Evolutionary conservation across 2,329 filamentous ascomycete genomes (phyloP), one percentile per base, ranked within the genome.

Genomic region (Fusarium sp.): DNA sequence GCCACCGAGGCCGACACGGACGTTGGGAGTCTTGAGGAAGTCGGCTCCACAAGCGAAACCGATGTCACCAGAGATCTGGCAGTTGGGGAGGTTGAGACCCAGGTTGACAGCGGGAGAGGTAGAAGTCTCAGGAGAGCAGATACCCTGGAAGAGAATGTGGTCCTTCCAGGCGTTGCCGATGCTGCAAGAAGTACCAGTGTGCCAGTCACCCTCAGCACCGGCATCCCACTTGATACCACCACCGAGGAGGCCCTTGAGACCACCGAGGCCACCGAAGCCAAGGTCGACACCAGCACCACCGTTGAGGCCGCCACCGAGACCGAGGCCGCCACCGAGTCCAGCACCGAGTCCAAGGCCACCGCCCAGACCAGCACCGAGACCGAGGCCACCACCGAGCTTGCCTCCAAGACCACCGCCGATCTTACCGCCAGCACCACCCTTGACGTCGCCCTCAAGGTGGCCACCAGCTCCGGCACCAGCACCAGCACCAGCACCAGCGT

Each of bases 61-160:
- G 44, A 86, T 81, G 21, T 76, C 76, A 69, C 85, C 86, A 70
- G 83, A 81, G 53, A 85, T 79, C 72, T 84, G 86, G 30, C 69
- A 72, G 44, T 63, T 67, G 28, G 64, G 64, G 26, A 76, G 70
- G 69, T 71, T 69, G 18, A 76, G 71, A 39, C 69, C 74, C 6
- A 76, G 70, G 39, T 55, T 51, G 48, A 75, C 60, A 52, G 69
- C 74, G 10, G 67, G 62, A n/a, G 69, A 55, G n/a, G 67, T 53
- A 3, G 61, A 57, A 4, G 72, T 72, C 48, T 62, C 67, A 7
- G 65, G 48, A 7, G 71, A 62, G 19, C 67, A 68, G 19, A 71
- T n/a, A 34, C 69, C 69, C 46, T 65, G 26, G 64, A 71, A 71
- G 43, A 71, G 68, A 7, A 70, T 41, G 34, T 65, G 56, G 12